A percentile compares a stretch with the other conserved stretches of the same genome.
phyloP scores from a whole-genome alignment of 306 rosid species.

The Dicorynia guianensis region DNA sequence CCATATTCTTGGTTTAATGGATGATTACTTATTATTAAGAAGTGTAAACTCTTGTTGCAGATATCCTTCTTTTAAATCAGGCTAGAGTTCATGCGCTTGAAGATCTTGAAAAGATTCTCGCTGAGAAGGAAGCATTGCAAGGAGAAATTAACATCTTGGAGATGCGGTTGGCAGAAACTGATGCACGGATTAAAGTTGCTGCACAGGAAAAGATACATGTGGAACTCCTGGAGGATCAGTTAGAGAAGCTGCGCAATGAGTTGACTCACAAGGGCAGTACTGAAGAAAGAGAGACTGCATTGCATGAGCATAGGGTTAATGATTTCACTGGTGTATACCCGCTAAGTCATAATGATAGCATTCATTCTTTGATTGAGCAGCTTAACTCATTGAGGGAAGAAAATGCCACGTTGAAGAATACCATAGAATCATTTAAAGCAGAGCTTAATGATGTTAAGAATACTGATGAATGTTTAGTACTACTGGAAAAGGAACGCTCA shows the following conservation, averaged over 20 bases:
- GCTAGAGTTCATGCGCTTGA: conserved; percentile 78
- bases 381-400: conserved; percentile 75
- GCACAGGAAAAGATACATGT: conserved; percentile 71
- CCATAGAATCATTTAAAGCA: conserved; percentile 60
- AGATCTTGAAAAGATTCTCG: conserved; percentile 75
- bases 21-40: conserved; percentile 31
- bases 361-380: conserved; percentile 53
- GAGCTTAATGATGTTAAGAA: conserved; percentile 60
- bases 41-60: conserved; percentile 50
- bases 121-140: conserved; percentile 81
- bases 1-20: conserved; percentile 20
- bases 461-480: conserved; percentile 65
- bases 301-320: conserved; percentile 40
- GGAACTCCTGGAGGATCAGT: conserved; percentile 70
- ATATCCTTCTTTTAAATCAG: conserved; percentile 80
- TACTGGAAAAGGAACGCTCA: conserved; percentile 75
- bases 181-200: conserved; percentile 67
- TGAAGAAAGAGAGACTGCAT: conserved; percentile 49
- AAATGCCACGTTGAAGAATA: conserved; percentile 68
- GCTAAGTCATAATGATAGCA: conserved; percentile 38
- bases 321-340: conserved; percentile 40
- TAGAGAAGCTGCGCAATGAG: conserved; percentile 63
- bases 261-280: conserved; percentile 50
- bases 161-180: conserved; percentile 80
- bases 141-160: conserved; percentile 74